Conservation (phyloP, 2,329 filamentous ascomycete species). For the Stagonosporopsis chrysanthemi region DNA sequence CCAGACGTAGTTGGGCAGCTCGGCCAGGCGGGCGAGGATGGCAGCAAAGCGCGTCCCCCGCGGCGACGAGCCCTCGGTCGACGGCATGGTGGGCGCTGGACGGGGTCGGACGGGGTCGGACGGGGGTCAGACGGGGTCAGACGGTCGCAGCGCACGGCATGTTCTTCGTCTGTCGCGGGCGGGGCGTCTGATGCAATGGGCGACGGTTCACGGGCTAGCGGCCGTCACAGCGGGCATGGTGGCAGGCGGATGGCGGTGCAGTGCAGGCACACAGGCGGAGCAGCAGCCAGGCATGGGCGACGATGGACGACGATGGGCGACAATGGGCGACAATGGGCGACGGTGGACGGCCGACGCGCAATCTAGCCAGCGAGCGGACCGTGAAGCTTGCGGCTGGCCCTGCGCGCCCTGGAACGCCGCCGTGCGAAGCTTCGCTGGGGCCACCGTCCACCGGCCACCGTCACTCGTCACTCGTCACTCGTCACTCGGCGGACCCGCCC, state of each 20-base stretch:
- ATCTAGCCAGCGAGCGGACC: not conserved
- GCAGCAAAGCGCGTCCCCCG: conserved; percentile 38
- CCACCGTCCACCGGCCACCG: no score
- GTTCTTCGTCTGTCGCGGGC: conserved; percentile 9
- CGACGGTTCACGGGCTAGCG: conserved; percentile 3
- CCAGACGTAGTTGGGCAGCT: conserved; percentile 51
- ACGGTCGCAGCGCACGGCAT: not conserved
- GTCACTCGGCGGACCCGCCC: not conserved
- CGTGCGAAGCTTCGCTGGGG: no score
- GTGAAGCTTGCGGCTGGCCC: not conserved
- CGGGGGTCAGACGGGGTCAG: conserved; percentile 7
- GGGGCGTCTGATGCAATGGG: conserved; percentile 1
- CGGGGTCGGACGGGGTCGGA: not conserved
- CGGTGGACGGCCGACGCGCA: no score
- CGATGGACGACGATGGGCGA: not conserved
- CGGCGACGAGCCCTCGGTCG: conserved; percentile 20
- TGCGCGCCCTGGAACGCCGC: no score
- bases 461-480: no score
- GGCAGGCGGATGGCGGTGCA: not conserved
- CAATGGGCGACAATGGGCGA: not conserved
- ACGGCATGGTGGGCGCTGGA: conserved; percentile 29
- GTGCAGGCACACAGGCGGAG: not conserved
- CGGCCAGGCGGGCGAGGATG: conserved; percentile 47
- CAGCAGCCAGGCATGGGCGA: not conserved
- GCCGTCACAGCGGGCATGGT: conserved; percentile 1